Evolutionary conservation across 2,329 filamentous ascomycete genomes (phyloP).

Genomic region (Canariomyces notabilis): DNA sequence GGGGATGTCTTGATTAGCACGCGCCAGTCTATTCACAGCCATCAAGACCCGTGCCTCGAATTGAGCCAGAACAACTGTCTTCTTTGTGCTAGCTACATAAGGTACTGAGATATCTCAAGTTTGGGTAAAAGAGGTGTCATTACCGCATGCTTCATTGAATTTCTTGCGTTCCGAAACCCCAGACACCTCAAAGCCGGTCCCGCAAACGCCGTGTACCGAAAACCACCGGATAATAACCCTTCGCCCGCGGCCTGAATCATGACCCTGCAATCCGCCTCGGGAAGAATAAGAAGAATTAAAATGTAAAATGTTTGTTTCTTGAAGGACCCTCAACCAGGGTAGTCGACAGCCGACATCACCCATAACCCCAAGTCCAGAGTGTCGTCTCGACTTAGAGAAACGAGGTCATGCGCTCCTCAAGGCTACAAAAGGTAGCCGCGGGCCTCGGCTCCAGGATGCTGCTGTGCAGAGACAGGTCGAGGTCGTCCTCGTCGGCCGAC

Average conservation of each 20-base stretch:
- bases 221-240: neutral
- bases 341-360: too few species aligned
- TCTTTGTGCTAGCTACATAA: neutral
- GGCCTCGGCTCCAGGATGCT: constrained; percentile 55
- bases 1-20: too few species aligned
- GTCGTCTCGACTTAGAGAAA: constrained; percentile 28
- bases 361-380: too few species aligned
- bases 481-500: constrained; percentile 54
- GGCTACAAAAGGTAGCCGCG: constrained; percentile 57
- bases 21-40: too few species aligned
- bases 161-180: neutral
- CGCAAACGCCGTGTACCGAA: constrained; percentile 4
- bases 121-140: neutral
- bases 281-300: too few species aligned
- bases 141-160: neutral
- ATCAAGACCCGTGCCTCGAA: too few species aligned
- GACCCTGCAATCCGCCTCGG: too few species aligned
- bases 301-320: too few species aligned
- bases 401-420: constrained; percentile 55
- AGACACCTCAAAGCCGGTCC: neutral
- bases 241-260: neutral
- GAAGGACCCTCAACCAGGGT: too few species aligned
- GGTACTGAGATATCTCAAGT: neutral
- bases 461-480: constrained; percentile 36
- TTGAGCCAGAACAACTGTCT: neutral